Base-by-base conservation (phyloP, 2,329 filamentous ascomycete genomes). In the Penicillium sp. region DNA sequence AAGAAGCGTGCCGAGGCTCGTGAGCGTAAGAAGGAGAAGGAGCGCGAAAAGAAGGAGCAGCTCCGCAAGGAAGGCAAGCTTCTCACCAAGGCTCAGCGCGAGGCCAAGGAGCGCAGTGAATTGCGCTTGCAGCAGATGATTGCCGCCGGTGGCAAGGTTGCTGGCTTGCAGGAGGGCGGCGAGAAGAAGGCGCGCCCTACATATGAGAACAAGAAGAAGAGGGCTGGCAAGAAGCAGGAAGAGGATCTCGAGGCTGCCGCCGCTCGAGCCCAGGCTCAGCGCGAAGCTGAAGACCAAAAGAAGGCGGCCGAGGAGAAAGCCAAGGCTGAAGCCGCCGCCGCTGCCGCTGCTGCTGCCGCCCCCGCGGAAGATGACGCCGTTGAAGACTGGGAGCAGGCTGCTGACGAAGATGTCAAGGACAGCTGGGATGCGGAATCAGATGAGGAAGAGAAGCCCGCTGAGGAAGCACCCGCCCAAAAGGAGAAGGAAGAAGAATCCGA, bases 341-440 rank as follows among this genome's bases (percentile, higher is more conserved):
- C 81, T 7, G 80, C 84, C 6, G 29, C 29, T 1, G 45, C 85
- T 60, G 50, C 82, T 45, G 60, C 61, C 35, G 60, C 41, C 52
- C 63, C 84, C 55, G 86, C 85, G 67, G 86, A 84, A 7, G 72
- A 68, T 19, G 89, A 82, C 38, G 61, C 59, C 23, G 72, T 82
- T 19, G 84, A 95, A 37, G 92, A 96, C 75, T 96, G 93, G 93
- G 91, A 97, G 75, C 86, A 87, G 31, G 88, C 90, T 50, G 89
- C 87, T 12, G 85, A 90, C 27, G 87, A 89, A 17, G 88, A 89
- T 59, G 83, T 96, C 69, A 97, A 97, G 77, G 93, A 97, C 65
- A 93, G 89, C 80, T 97, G 93, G 93, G 93, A 97, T 73, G 92
- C 90, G 35, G 66, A 73, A 21, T 72, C 73, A 8, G 75, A 77